phyloP scores from a whole-genome alignment of 805 yeast species.

The Danielia reshetovae region DNA sequence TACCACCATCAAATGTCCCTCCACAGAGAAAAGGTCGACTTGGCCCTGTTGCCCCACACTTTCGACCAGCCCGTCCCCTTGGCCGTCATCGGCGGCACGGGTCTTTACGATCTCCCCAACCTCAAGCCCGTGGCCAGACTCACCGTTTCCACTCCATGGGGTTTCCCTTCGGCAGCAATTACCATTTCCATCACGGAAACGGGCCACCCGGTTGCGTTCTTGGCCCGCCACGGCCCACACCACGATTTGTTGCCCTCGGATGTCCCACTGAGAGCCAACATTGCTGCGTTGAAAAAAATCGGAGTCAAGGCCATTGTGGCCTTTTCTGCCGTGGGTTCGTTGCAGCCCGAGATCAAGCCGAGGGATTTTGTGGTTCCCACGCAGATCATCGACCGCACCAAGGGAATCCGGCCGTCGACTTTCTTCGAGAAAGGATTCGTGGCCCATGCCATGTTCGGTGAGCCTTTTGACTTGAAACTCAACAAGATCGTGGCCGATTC shows the following conservation, averaged over 20 bases:
- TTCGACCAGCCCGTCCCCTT: slow-evolving; percentile 67
- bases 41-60: slow-evolving; percentile 42
- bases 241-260: slow-evolving; percentile 89
- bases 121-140: slow-evolving; percentile 82
- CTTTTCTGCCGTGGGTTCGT: slow-evolving; percentile 93
- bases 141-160: slow-evolving; percentile 93
- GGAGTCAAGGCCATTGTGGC: slow-evolving; percentile 89
- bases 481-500: slow-evolving; percentile 58
- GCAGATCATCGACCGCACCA: slow-evolving; percentile 95
- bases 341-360: slow-evolving; percentile 84
- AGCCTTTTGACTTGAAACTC: slow-evolving; percentile 82
- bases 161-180: slow-evolving; percentile 89
- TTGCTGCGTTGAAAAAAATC: slow-evolving; percentile 85
- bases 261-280: slow-evolving; percentile 91
- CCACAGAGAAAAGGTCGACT: slow-evolving; percentile 30
- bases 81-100: slow-evolving; percentile 97
- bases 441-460: slow-evolving; percentile 97
- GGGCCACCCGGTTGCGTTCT: slow-evolving; percentile 87
- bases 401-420: slow-evolving; percentile 87
- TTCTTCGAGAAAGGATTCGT: slow-evolving; percentile 91
- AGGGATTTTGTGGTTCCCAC: slow-evolving; percentile 96
- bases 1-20: slow-evolving; percentile 26
- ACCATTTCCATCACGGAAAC: slow-evolving; percentile 74
- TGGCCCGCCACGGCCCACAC: slow-evolving; percentile 90
- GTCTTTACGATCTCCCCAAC: slow-evolving; percentile 83